phyloP scores from a whole-genome alignment of 805 yeast species.

The Geotrichum ghanense region DNA sequence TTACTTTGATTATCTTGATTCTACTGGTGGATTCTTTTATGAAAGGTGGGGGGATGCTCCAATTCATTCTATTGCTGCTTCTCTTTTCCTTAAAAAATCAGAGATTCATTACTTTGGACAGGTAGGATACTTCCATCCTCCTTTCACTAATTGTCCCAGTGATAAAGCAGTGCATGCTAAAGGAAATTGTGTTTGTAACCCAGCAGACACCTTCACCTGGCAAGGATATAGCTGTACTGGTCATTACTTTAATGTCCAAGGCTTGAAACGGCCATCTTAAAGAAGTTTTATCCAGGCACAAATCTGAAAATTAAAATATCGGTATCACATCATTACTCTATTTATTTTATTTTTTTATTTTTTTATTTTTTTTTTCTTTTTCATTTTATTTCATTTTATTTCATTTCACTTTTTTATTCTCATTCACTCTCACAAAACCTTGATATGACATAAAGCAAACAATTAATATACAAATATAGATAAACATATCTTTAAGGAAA shows the following conservation, averaged over 20 bases:
- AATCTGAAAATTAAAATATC: neutral
- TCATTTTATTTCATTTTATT: neutral
- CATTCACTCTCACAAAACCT: neutral
- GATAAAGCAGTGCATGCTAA: constrained; percentile 30
- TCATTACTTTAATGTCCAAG: constrained; percentile 23
- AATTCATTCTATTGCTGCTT: constrained; percentile 68
- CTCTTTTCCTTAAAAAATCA: constrained; percentile 43
- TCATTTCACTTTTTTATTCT: neutral
- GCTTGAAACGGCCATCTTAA: constrained; percentile 23
- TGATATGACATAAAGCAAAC: neutral
- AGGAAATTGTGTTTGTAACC: constrained; percentile 45
- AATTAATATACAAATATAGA: no score
- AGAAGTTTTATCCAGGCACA: constrained; percentile 11
- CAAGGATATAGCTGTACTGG: constrained; percentile 27
- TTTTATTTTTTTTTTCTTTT: no score
- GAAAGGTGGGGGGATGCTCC: constrained; percentile 96
- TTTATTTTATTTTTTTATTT: no score
- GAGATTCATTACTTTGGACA: constrained; percentile 64
- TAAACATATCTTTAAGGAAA: no score
- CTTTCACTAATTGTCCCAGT: constrained; percentile 58
- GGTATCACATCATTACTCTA: neutral
- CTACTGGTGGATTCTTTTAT: constrained; percentile 67
- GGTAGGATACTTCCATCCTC: constrained; percentile 60
- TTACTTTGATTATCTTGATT: constrained; percentile 53
- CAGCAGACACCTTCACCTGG: constrained; percentile 25